These are phyloP conservation scores for Pezicula radicicola DNA, from an alignment of 2,329 filamentous ascomycete genomes.

Conservation along the genomic window DNA sequence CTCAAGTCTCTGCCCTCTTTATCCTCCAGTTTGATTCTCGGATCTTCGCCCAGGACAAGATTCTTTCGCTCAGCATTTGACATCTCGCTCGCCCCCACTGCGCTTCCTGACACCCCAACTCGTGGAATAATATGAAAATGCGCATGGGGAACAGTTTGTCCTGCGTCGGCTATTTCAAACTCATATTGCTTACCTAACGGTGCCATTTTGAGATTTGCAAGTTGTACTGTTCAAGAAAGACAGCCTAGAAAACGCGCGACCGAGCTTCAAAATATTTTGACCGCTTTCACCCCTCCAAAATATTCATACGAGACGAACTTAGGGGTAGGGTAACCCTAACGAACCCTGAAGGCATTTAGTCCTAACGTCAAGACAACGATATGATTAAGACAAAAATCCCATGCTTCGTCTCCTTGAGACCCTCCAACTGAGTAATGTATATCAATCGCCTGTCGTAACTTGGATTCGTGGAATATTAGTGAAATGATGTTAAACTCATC, in stretches of 20 bases:
- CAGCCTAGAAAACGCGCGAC: background rate
- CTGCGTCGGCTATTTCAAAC: slow-evolving; percentile 57
- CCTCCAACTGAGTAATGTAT: too few relatives aligned
- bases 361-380: too few relatives aligned
- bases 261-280: background rate
- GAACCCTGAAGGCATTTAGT: too few relatives aligned
- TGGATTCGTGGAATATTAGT: too few relatives aligned
- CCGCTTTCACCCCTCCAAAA: slow-evolving; percentile 2
- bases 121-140: slow-evolving; percentile 91
- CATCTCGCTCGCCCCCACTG: slow-evolving; percentile 5
- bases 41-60: slow-evolving; percentile 12
- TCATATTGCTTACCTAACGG: slow-evolving; percentile 34
- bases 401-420: too few relatives aligned
- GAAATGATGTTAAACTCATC: too few relatives aligned
- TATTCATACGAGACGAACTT: background rate
- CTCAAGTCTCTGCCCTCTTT: slow-evolving; percentile 7
- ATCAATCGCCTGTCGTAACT: too few relatives aligned
- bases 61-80: slow-evolving; percentile 13
- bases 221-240: background rate
- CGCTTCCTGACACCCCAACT: slow-evolving; percentile 4
- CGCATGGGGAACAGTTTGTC: slow-evolving; percentile 86
- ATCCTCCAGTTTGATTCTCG: slow-evolving; percentile 10
- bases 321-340: too few relatives aligned
- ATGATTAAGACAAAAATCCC: too few relatives aligned
- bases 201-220: background rate